These are phyloP conservation scores for Botrytis fragariae DNA, from an alignment of 2,329 filamentous ascomycete genomes.

Conservation along the genomic window DNA sequence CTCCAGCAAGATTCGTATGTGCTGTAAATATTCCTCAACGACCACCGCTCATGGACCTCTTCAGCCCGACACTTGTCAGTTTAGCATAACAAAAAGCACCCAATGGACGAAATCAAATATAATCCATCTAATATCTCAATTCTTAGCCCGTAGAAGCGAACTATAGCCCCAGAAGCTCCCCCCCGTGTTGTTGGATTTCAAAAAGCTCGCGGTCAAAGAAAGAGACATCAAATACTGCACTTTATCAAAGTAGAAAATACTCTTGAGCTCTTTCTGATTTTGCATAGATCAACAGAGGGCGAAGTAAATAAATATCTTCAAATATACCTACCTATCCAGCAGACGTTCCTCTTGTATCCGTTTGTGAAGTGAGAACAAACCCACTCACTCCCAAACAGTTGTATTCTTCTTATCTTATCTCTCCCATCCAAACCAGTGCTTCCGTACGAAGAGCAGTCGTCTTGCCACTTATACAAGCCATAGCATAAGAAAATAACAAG, in stretches of 20 bases:
- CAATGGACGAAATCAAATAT: no score
- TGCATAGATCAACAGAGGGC: accelerated
- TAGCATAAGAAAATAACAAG: not conserved
- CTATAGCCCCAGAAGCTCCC: not conserved
- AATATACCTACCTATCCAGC: no score
- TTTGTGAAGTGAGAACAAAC: not conserved
- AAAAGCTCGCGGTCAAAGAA: not conserved
- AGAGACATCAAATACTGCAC: not conserved
- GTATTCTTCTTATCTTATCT: not conserved
- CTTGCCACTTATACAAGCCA: not conserved
- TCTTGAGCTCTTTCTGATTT: not conserved
- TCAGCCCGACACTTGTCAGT: not conserved
- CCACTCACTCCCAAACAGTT: not conserved
- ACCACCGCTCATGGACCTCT: not conserved
- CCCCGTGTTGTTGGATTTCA: not conserved
- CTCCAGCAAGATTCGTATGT: not conserved
- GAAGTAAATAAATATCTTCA: not conserved
- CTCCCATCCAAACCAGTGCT: not conserved
- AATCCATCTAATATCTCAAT: not conserved
- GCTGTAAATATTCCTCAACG: not conserved
- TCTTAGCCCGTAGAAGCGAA: not conserved
- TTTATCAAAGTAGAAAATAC: not conserved
- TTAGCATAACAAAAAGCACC: not conserved
- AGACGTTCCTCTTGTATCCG: not conserved
- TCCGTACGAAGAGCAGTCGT: not conserved